A percentile compares a stretch with the other conserved stretches of the same genome.
Conservation (phyloP, 257 asterid genomes). For the Paulownia fortunei region DNA sequence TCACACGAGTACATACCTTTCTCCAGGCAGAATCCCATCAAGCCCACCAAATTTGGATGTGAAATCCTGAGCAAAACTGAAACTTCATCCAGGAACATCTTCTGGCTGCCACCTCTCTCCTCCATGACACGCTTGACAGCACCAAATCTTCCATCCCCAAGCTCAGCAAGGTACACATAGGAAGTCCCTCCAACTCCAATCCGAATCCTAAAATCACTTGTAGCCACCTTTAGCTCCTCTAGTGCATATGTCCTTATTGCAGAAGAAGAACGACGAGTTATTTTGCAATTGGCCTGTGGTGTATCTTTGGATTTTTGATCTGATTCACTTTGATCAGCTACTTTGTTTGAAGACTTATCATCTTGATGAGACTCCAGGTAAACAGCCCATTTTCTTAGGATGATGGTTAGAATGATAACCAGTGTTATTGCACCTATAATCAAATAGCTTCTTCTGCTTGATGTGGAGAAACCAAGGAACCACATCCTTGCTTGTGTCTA, state of each 20-base stretch:
- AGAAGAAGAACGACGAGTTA: not conserved
- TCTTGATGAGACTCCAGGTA: conserved; percentile 32
- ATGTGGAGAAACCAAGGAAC: conserved; percentile 66
- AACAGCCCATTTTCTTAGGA: conserved; percentile 50
- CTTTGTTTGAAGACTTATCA: conserved; percentile 14
- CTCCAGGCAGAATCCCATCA: conserved; percentile 83
- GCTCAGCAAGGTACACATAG: conserved; percentile 73
- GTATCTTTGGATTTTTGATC: conserved; percentile 29
- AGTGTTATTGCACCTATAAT: conserved; percentile 56
- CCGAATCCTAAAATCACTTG: conserved; percentile 60
- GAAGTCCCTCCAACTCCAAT: conserved; percentile 81
- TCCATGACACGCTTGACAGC: conserved; percentile 77
- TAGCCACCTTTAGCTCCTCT: conserved; percentile 67
- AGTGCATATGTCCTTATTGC: conserved; percentile 67
- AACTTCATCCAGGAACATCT: conserved; percentile 81
- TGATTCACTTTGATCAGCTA: conserved; percentile 22
- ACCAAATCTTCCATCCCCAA: conserved; percentile 64
- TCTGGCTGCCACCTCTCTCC: conserved; percentile 79
- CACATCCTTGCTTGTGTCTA: conserved; percentile 48
- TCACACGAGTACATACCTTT: conserved; percentile 50
- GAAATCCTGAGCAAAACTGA: conserved; percentile 87
- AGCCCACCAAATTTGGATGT: conserved; percentile 72
- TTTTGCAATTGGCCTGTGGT: not conserved
- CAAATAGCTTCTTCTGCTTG: conserved; percentile 53
- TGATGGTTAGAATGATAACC: conserved; percentile 50